Conservation (phyloP, 2,329 filamentous ascomycete species). For the Periglandula ipomoeae region DNA sequence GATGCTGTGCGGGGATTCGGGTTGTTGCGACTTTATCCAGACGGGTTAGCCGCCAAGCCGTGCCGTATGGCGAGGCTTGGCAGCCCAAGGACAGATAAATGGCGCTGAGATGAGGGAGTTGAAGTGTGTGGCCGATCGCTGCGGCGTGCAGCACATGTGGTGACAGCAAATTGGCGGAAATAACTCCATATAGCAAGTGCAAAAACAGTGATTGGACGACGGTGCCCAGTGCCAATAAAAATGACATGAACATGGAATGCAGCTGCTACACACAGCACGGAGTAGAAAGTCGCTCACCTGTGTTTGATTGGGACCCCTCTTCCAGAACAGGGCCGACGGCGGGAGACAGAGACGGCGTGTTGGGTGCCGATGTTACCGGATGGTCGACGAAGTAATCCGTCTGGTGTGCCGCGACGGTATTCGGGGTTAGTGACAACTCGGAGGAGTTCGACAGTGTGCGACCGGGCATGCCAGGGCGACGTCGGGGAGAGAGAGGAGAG, state of each 20-base stretch:
- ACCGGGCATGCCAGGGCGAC: slow-evolving; percentile 34
- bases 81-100: neutral
- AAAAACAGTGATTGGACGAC: neutral
- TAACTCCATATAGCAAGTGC: neutral
- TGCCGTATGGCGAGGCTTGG: neutral
- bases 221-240: neutral
- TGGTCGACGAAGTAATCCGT: slow-evolving; percentile 23
- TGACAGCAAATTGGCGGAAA: neutral
- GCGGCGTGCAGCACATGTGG: neutral
- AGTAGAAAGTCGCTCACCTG: neutral
- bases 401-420: slow-evolving; percentile 11
- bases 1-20: neutral
- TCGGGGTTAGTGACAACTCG: slow-evolving; percentile 28
- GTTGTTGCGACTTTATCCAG: slow-evolving; percentile 1
- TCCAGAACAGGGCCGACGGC: slow-evolving; percentile 5
- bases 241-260: neutral
- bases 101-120: neutral
- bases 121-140: neutral
- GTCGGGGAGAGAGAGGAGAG: slow-evolving; percentile 33
- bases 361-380: slow-evolving; percentile 17
- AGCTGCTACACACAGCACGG: neutral
- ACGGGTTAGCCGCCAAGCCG: slow-evolving; percentile 5
- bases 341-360: slow-evolving; percentile 17
- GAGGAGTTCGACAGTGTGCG: slow-evolving; percentile 39
- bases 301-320: neutral